Conservation (phyloP, 371 early-diverging fungal genomes). For the Amoeboaphelidium protococcarum region DNA sequence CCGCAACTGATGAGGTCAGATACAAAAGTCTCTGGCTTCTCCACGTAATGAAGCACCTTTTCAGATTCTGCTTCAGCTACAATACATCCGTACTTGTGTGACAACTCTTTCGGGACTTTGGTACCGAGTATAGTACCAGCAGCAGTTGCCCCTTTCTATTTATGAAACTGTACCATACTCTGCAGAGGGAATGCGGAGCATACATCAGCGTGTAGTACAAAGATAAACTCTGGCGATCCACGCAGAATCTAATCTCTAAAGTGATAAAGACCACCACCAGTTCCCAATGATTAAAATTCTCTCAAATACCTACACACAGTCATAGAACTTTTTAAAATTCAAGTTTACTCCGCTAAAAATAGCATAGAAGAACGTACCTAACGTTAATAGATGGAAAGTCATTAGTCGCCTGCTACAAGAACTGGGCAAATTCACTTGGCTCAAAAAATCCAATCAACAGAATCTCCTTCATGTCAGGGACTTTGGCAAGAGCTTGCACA, state of each 20-base stretch:
- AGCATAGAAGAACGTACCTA: conserved; percentile 21
- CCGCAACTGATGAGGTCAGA: conserved; percentile 81
- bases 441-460: conserved; percentile 73
- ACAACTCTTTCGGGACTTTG: conserved; percentile 34
- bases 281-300: conserved; percentile 84
- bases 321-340: no score
- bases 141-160: conserved; percentile 35
- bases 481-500: conserved; percentile 57
- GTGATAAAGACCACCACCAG: conserved; percentile 89
- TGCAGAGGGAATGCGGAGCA: conserved; percentile 71
- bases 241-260: conserved; percentile 85
- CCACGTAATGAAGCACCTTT: conserved; percentile 82
- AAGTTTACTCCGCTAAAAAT: no score
- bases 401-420: conserved; percentile 45
- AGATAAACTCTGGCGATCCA: conserved; percentile 62
- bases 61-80: conserved; percentile 54
- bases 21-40: conserved; percentile 75
- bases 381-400: conserved; percentile 59
- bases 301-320: conserved; percentile 45
- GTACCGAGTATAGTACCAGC: conserved; percentile 68
- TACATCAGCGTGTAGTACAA: conserved; percentile 86
- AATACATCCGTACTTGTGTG: conserved; percentile 68
- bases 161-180: conserved; percentile 55
- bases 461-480: conserved; percentile 64
- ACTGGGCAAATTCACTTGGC: conserved; percentile 41